Evolutionary conservation across 768 basidiomycete species (phyloP), one percentile per base, ranked within the genome.

Genomic region (Leccinum rimulosum): DNA sequence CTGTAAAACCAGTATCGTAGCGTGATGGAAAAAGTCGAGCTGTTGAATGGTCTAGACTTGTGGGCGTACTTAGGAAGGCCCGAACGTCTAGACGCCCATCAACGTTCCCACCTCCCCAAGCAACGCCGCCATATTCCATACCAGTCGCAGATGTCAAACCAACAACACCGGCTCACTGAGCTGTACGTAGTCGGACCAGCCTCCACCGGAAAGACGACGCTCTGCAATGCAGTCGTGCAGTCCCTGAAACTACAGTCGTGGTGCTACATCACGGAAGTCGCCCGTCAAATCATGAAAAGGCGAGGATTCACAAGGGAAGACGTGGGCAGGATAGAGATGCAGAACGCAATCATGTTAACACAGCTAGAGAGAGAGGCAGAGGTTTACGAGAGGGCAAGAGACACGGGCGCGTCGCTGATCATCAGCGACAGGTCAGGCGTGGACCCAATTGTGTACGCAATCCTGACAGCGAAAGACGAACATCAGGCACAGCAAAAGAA

Each of bases 141-240:
- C 38, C 35, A 54, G 47, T 52, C 55, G 22, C 49, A 36, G 50
- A 70, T 70, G 69, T 22, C 57, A 43, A 61, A 66, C 38, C 36
- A 51, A 10, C 58, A 50, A 40, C 19, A 45, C n/a, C 57, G 52
- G 25, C 60, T 63, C 57, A 65, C 61, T 33, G 70, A 71, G 50
- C n/a, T 70, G 33, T 84, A 80, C 60, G 68, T 85, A 47, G 70
- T 84, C 50, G 84, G 83, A 6, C 83, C 83, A 30, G 80, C 83
- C 70, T 86, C 86, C 15, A 84, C 83, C 12, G 87, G 87, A n/a
- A 89, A 89, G 70, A 85, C 87, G 27, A 88, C 86, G 0, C 76
- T 88, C 3, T 87, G 84, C 68, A 69, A 78, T 36, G 82, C 84
- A 2, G 68, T 87, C 0, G 77, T 77, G 0, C 61, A 73, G 49